phyloP scores from a whole-genome alignment of 2,329 filamentous ascomycete species.

The Huntiella savannae region DNA sequence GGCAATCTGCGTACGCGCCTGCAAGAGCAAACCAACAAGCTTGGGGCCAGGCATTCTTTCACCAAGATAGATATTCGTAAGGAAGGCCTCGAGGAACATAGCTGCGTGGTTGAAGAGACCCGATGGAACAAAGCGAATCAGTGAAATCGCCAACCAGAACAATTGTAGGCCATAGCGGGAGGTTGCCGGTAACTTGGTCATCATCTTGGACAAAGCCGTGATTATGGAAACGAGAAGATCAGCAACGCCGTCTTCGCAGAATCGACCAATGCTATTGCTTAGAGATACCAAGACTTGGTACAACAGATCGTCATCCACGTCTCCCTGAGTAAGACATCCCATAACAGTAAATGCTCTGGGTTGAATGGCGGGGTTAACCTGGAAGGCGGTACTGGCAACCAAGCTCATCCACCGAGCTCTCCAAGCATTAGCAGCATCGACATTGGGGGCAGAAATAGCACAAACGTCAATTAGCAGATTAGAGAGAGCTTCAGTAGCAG shows the following conservation, averaged over 20 bases:
- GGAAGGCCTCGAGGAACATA: slow-evolving; percentile 42
- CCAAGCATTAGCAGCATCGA: slow-evolving; percentile 49
- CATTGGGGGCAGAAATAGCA: slow-evolving; percentile 40
- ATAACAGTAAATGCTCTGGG: slow-evolving; percentile 51
- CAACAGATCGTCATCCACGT: slow-evolving; percentile 51
- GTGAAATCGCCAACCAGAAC: slow-evolving; percentile 50
- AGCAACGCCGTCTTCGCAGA: slow-evolving; percentile 42
- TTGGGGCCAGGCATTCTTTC: slow-evolving; percentile 38
- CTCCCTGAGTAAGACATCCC: slow-evolving; percentile 51
- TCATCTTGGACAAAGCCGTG: slow-evolving; percentile 50
- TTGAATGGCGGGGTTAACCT: slow-evolving; percentile 53
- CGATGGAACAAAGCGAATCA: slow-evolving; percentile 43
- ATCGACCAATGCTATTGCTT: slow-evolving; percentile 43
- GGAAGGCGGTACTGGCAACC: slow-evolving; percentile 52
- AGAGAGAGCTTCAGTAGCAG: slow-evolving; percentile 33
- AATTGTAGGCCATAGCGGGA: slow-evolving; percentile 50
- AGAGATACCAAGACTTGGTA: slow-evolving; percentile 53
- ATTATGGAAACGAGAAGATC: slow-evolving; percentile 53
- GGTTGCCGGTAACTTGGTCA: slow-evolving; percentile 45
- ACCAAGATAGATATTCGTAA: slow-evolving; percentile 43
- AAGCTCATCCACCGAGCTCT: slow-evolving; percentile 56
- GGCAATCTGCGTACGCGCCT: slow-evolving; percentile 40
- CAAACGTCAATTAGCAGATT: slow-evolving; percentile 44
- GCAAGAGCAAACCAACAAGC: slow-evolving; percentile 40
- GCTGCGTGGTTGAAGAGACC: slow-evolving; percentile 47